Conservation (phyloP, 1,139 yeast genomes). For the Taphrina confusa region DNA sequence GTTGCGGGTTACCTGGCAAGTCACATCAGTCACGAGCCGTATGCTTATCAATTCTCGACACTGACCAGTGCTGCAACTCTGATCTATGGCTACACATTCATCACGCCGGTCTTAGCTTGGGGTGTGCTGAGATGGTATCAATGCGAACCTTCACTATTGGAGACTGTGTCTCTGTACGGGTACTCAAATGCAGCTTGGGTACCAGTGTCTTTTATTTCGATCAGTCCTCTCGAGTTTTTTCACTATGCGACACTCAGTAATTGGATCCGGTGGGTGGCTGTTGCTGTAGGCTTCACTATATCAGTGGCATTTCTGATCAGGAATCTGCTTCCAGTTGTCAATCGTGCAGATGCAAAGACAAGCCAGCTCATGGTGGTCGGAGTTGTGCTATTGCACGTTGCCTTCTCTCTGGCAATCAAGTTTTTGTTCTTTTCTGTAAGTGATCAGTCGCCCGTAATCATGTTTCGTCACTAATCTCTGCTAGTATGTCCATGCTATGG, state of each 20-base stretch:
- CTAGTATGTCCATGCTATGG: constrained; percentile 23
- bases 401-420: constrained; percentile 48
- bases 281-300: constrained; percentile 47
- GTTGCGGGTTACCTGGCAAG: constrained; percentile 56
- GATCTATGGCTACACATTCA: constrained; percentile 70
- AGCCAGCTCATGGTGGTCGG: constrained; percentile 45
- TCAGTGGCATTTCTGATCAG: constrained; percentile 48
- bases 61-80: constrained; percentile 66
- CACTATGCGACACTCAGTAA: constrained; percentile 46
- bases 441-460: too few relatives aligned
- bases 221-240: constrained; percentile 48
- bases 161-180: constrained; percentile 66
- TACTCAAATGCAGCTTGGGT: constrained; percentile 78
- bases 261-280: constrained; percentile 48
- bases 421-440: constrained; percentile 44
- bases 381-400: constrained; percentile 47
- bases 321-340: constrained; percentile 46
- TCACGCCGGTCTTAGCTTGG: constrained; percentile 61
- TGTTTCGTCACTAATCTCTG: too few relatives aligned
- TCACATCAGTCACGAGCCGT: constrained; percentile 51
- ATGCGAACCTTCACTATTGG: constrained; percentile 47
- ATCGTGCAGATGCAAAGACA: constrained; percentile 45
- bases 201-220: constrained; percentile 63
- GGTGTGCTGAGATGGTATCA: constrained; percentile 52
- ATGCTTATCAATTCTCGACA: constrained; percentile 62